Conservation (phyloP, 1,284 basidiomycete species). For the Ganoderma multipileum region DNA sequence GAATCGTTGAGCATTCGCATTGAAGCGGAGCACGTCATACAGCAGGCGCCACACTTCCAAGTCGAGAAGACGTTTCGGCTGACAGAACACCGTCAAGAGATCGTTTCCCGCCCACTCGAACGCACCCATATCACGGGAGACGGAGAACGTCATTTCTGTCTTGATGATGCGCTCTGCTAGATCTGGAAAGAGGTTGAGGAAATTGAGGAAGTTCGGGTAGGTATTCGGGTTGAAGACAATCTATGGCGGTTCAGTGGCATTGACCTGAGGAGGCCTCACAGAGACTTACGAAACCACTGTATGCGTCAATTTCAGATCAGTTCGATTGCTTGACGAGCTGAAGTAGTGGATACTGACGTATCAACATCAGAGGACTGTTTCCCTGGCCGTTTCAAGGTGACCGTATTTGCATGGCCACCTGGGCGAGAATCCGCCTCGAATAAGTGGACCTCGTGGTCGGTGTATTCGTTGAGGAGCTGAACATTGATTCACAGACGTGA, state of each 20-base stretch:
- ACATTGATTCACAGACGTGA: background rate
- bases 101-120: conserved; percentile 83
- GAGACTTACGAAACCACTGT: conserved; percentile 59
- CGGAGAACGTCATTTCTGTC: conserved; percentile 83
- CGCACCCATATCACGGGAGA: conserved; percentile 69
- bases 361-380: conserved; percentile 63
- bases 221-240: conserved; percentile 82
- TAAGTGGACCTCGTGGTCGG: conserved; percentile 81
- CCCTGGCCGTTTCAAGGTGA: conserved; percentile 56
- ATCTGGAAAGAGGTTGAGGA: conserved; percentile 59
- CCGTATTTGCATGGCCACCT: conserved; percentile 85
- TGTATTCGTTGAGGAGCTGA: conserved; percentile 77
- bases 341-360: conserved; percentile 54
- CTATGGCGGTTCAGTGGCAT: conserved; percentile 42
- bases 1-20: conserved; percentile 64
- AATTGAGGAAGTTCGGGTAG: conserved; percentile 84
- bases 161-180: conserved; percentile 55
- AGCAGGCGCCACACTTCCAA: conserved; percentile 77
- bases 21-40: conserved; percentile 83
- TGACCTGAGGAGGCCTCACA: background rate
- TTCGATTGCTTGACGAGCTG: background rate
- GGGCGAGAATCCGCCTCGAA: conserved; percentile 75
- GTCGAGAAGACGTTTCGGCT: conserved; percentile 66
- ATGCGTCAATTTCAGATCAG: background rate
- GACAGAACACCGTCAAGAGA: conserved; percentile 70